Percentiles rank a stretch among this genome's conserved stretches.
phyloP scores from a whole-genome alignment of 2,329 filamentous ascomycete genomes.

The Penicillium sumatraense region DNA sequence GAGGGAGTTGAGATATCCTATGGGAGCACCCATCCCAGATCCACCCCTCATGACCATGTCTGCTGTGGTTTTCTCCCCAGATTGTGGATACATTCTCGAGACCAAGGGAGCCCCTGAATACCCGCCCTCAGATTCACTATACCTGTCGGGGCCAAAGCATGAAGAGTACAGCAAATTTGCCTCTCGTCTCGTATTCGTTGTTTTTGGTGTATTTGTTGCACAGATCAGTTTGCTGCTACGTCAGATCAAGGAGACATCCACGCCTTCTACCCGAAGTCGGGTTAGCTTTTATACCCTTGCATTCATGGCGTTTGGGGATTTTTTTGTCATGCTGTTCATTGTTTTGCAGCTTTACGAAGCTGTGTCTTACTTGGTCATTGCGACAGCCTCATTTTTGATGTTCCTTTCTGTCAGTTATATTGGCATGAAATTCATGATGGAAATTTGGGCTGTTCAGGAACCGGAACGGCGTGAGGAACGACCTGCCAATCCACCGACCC shows the following conservation, averaged over 20 bases:
- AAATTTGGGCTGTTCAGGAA: conserved; percentile 68
- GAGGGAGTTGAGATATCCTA: conserved; percentile 63
- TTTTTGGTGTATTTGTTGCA: conserved; percentile 53
- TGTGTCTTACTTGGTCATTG: conserved; percentile 59
- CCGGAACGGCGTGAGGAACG: conserved; percentile 46
- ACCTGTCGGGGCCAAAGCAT: conserved; percentile 61
- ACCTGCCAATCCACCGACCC: conserved; percentile 26
- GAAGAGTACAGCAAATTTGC: conserved; percentile 60
- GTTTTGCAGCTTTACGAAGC: conserved; percentile 61
- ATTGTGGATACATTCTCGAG: conserved; percentile 68
- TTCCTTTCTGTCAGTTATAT: conserved; percentile 66
- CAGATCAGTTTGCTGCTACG: conserved; percentile 63
- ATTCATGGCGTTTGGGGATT: conserved; percentile 65
- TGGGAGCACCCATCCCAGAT: conserved; percentile 58
- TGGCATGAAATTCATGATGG: conserved; percentile 68
- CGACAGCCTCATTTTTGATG: conserved; percentile 62
- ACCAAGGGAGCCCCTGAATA: conserved; percentile 63
- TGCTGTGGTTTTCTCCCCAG: conserved; percentile 66
- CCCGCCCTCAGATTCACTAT: conserved; percentile 55
- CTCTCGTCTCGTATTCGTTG: conserved; percentile 58
- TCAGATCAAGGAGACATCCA: conserved; percentile 68
- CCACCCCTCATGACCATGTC: conserved; percentile 62
- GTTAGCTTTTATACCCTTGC: conserved; percentile 68
- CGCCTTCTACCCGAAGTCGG: conserved; percentile 66
- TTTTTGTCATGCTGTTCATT: conserved; percentile 61